phyloP scores from a whole-genome alignment of 2,329 filamentous ascomycete species.

The Aspergillus felis region DNA sequence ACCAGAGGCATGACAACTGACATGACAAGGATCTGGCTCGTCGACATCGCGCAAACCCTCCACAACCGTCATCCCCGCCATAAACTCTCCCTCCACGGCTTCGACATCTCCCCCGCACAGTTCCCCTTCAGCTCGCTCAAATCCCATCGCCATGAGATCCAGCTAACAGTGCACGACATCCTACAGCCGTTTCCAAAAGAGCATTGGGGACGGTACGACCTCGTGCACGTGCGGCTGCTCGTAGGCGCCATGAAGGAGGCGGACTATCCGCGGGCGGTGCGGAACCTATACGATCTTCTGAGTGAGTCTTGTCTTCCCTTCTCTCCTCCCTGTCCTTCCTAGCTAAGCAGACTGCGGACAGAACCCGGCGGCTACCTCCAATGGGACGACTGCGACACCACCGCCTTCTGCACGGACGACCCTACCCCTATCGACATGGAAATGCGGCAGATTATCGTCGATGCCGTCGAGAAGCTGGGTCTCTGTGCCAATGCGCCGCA shows the following conservation, averaged over 20 bases:
- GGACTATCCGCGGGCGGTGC: slow-evolving; percentile 17
- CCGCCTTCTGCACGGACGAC: slow-evolving; percentile 13
- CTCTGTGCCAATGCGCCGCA: slow-evolving; percentile 11
- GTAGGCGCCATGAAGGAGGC: slow-evolving; percentile 22
- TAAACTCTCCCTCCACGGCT: slow-evolving; percentile 22
- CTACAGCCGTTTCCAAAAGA: slow-evolving; percentile 24
- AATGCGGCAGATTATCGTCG: slow-evolving; percentile 7
- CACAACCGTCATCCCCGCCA: slow-evolving; percentile 1
- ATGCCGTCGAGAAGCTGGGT: slow-evolving; percentile 11
- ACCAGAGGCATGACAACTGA: no score
- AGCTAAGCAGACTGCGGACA: neutral
- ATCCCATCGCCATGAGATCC: slow-evolving; percentile 4
- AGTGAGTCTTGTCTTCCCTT: slow-evolving; percentile 15
- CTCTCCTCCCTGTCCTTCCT: no score
- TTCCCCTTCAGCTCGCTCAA: slow-evolving; percentile 13
- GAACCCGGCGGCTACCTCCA: slow-evolving; percentile 25
- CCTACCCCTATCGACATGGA: slow-evolving; percentile 4
- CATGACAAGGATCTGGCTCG: slow-evolving; percentile 19
- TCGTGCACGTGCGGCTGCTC: slow-evolving; percentile 28
- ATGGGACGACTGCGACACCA: slow-evolving; percentile 25
- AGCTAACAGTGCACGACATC: slow-evolving; percentile 22
- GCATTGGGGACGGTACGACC: slow-evolving; percentile 25
- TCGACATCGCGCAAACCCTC: slow-evolving; percentile 8
- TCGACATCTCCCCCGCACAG: slow-evolving; percentile 30
- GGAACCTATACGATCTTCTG: slow-evolving; percentile 24